Conservation (phyloP, 2,329 filamentous ascomycete species). For the Phoma sp. region DNA sequence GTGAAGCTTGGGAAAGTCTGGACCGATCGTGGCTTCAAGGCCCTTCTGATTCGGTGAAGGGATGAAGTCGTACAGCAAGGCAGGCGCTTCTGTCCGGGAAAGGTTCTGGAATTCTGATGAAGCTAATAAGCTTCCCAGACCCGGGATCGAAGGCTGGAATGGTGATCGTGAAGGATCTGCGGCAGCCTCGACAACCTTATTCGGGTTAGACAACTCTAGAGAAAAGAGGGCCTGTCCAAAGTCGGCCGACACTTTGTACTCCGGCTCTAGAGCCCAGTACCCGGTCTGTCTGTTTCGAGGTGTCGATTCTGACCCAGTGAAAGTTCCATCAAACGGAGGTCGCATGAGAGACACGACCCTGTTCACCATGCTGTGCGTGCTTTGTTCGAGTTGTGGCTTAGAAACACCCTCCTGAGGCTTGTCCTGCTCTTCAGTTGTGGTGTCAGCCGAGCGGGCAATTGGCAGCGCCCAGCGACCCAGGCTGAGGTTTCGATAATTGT, state of each 20-base stretch:
- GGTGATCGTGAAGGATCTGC: constrained; percentile 10
- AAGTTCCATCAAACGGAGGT: constrained; percentile 2
- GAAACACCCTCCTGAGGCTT: background rate
- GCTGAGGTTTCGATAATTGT: constrained; percentile 24
- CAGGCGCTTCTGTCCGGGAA: constrained; percentile 17
- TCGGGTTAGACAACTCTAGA: constrained; percentile 11
- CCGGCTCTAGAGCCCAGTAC: constrained; percentile 27
- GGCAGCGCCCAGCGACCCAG: constrained; percentile 41
- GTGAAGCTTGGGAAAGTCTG: constrained; percentile 32
- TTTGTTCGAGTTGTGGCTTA: background rate
- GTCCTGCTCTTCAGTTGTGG: background rate
- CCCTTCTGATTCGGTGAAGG: constrained; percentile 25
- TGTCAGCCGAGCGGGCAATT: constrained; percentile 8
- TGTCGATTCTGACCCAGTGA: background rate
- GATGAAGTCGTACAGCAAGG: constrained; percentile 36
- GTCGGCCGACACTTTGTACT: constrained; percentile 24
- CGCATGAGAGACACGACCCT: constrained; percentile 3
- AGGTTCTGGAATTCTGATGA: constrained; percentile 19
- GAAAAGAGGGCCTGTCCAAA: constrained; percentile 39
- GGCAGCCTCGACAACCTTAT: constrained; percentile 3
- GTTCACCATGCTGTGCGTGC: constrained; percentile 5
- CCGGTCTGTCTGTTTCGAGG: constrained; percentile 12
- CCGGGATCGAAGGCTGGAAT: constrained; percentile 31
- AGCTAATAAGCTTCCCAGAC: constrained; percentile 31
- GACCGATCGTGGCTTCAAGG: constrained; percentile 12